These are phyloP conservation scores for Chytriomyces hyalinus DNA, from an alignment of 192 early-diverging fungal genomes.

Conservation along the genomic window DNA sequence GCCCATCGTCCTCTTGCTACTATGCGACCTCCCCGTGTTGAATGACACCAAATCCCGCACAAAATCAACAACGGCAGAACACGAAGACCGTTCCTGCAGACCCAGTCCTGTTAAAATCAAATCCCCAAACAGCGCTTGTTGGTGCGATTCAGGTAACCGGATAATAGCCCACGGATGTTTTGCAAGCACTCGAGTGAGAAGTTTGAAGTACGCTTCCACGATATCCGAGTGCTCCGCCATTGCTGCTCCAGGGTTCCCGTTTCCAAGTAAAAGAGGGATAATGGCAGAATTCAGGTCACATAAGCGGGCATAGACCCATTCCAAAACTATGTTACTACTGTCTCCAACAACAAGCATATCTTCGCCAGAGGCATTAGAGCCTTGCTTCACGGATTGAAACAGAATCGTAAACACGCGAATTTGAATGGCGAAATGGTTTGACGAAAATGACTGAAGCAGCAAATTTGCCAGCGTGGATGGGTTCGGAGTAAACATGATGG, in stretches of 20 bases:
- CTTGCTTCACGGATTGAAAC: neutral
- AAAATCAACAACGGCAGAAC: slow-evolving; percentile 35
- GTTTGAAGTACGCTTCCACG: slow-evolving; percentile 39
- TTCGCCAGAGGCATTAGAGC: neutral
- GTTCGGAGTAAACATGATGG: slow-evolving; percentile 32
- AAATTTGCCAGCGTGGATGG: slow-evolving; percentile 1
- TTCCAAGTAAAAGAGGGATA: slow-evolving; percentile 12
- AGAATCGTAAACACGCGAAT: slow-evolving; percentile 17
- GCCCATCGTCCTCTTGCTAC: too few species aligned
- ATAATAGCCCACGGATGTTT: slow-evolving; percentile 37
- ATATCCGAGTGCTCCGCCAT: slow-evolving; percentile 40
- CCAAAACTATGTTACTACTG: neutral
- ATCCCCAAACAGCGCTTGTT: slow-evolving; percentile 27
- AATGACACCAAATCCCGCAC: slow-evolving; percentile 29
- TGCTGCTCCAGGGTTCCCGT: slow-evolving; percentile 11
- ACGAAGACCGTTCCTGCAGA: slow-evolving; percentile 40
- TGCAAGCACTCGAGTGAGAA: slow-evolving; percentile 31
- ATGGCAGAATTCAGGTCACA: slow-evolving; percentile 24
- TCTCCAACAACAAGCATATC: slow-evolving; percentile 26
- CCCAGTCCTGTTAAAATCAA: slow-evolving; percentile 27
- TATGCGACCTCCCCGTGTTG: neutral
- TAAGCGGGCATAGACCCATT: slow-evolving; percentile 22
- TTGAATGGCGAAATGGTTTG: slow-evolving; percentile 22
- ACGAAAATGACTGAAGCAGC: slow-evolving; percentile 13
- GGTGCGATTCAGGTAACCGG: slow-evolving; percentile 19